Percentiles rank a stretch among this genome's conserved stretches.
Conservation (phyloP, 2,329 filamentous ascomycete species). For the Keithomyces neogunnii region DNA sequence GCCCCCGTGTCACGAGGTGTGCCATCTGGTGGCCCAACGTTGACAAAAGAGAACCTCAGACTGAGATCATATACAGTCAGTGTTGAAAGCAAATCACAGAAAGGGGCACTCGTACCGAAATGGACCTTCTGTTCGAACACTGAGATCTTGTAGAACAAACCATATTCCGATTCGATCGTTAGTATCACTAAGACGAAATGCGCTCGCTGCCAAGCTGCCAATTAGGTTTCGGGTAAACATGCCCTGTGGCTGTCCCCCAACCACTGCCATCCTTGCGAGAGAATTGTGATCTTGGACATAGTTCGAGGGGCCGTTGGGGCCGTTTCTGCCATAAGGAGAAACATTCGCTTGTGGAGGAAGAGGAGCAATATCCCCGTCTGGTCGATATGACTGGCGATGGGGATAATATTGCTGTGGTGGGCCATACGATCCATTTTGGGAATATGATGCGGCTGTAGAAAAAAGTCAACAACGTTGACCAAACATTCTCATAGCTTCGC, state of each 20-base stretch:
- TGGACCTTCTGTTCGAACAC: slow-evolving; percentile 82
- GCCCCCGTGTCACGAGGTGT: slow-evolving; percentile 29
- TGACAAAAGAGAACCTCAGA: slow-evolving; percentile 68
- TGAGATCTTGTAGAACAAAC: slow-evolving; percentile 95
- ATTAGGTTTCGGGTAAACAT: slow-evolving; percentile 97
- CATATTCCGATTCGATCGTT: slow-evolving; percentile 81
- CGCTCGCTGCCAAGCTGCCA: slow-evolving; percentile 81
- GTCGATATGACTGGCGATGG: slow-evolving; percentile 21
- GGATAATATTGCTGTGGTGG: slow-evolving; percentile 30
- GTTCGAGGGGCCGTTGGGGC: slow-evolving; percentile 11
- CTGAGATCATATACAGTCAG: slow-evolving; percentile 26
- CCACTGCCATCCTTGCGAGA: slow-evolving; percentile 25
- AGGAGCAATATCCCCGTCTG: slow-evolving; percentile 17
- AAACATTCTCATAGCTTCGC: too few species aligned
- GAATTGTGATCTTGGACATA: slow-evolving; percentile 22
- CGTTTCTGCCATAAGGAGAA: slow-evolving; percentile 19
- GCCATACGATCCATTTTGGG: slow-evolving; percentile 23
- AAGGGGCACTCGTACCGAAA: slow-evolving; percentile 57
- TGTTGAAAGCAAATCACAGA: background rate
- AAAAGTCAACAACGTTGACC: background rate
- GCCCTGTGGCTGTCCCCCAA: slow-evolving; percentile 51
- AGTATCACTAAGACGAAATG: slow-evolving; percentile 72
- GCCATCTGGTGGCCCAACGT: slow-evolving; percentile 54
- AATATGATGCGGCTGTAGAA: slow-evolving; percentile 17
- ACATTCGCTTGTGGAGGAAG: slow-evolving; percentile 18